Base-by-base conservation (phyloP, 1,284 basidiomycete species). In the Irpex sp. region DNA sequence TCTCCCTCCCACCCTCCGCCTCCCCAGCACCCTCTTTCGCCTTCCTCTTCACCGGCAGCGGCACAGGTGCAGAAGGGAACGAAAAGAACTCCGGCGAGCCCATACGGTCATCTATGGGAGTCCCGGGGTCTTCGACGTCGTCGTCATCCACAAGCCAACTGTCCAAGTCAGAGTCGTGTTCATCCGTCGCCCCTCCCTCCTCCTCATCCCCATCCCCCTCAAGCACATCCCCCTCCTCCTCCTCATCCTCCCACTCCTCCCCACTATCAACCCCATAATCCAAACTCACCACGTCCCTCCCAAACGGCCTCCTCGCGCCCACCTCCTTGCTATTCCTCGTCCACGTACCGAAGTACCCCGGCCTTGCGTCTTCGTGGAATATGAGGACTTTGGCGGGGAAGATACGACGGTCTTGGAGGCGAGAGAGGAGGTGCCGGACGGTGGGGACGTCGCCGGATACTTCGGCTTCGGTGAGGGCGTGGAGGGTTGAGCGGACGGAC, bases 321-420 rank as follows among this genome's bases (percentile, higher is more conserved):
- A 95, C 83, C 57, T 83, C 73, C 14, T 77, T 78, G 21, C 90
- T 92, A 62, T 78, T 83, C 57, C 87, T 85, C 9, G 91, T 93
- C 88, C 90, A 94, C 16, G 93, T 94, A 28, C 92, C 93, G 67
- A 87, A 88, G 73, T 93, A 95, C 1, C 91, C 91, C 18, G 93
- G 93, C 37, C 93, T 84, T 0, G 81, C 79, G 70, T 94, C 90
- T 63, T 87, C 87, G 21, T 78, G 73, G 72, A 93, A 94, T 63
- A 90, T 85, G 53, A 95, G 75, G 2, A 86, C 81, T 72, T 93
- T 94, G 36, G 83, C 82, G 0, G 86, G 86, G 37, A 91, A 73
- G n/a, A 77, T 65, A 9, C 71, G 72, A 10, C 88, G 84, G 63
- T 90, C 79, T 58, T 77, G 75, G 14, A 95, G 78, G 58, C 82